These are phyloP conservation scores for Schizosaccharomyces japonicus DNA, from an alignment of 805 yeast species.

Conservation along the genomic window DNA sequence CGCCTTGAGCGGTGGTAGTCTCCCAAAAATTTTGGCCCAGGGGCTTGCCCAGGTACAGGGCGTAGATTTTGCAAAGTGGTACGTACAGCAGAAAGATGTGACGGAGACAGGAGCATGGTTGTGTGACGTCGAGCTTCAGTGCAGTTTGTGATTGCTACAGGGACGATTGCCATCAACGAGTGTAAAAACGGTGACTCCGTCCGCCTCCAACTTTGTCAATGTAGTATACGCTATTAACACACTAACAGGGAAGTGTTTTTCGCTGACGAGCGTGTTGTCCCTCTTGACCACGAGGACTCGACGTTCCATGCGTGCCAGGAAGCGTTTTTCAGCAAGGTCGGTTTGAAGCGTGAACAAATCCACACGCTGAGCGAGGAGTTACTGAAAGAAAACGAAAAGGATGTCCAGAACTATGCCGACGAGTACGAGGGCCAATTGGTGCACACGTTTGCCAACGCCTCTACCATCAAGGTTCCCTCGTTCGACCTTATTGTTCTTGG, in stretches of 20 bases:
- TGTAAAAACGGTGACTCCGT: too few species aligned
- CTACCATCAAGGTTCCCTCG: conserved; percentile 83
- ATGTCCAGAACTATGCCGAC: conserved; percentile 74
- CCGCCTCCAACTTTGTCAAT: background rate
- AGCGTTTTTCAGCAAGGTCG: conserved; percentile 47
- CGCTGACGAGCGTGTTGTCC: conserved; percentile 88
- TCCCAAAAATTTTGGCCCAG: conserved; percentile 63
- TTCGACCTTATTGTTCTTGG: conserved; percentile 79
- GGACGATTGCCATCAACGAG: background rate
- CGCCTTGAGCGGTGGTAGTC: conserved; percentile 82
- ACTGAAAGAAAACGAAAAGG: conserved; percentile 34
- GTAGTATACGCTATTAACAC: background rate
- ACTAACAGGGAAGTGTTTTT: conserved; percentile 49
- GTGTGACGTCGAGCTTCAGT: background rate
- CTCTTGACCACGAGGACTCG: conserved; percentile 57
- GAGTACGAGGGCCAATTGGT: conserved; percentile 68
- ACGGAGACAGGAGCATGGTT: too few species aligned
- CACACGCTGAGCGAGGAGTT: conserved; percentile 62
- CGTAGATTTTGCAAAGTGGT: conserved; percentile 77
- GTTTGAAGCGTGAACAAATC: conserved; percentile 36
- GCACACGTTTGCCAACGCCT: conserved; percentile 56
- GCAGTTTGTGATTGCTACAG: background rate
- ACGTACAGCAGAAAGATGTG: conserved; percentile 3
- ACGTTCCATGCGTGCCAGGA: conserved; percentile 79
- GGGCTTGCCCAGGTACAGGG: conserved; percentile 58